These are phyloP conservation scores for Penicillium nucicola DNA, from an alignment of 495 filamentous ascomycete species.

Conservation along the genomic window DNA sequence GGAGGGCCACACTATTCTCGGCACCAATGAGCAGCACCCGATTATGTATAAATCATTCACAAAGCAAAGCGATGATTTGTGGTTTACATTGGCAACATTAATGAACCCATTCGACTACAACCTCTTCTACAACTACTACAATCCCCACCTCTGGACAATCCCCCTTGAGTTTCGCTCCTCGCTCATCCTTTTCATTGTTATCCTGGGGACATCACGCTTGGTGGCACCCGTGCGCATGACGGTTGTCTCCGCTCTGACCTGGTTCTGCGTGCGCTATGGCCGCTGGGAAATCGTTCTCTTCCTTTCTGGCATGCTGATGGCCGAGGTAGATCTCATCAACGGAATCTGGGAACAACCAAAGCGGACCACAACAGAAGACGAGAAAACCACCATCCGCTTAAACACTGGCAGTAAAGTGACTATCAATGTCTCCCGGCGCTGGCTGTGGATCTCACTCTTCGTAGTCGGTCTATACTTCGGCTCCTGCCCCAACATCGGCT, in stretches of 20 bases:
- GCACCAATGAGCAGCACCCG: constrained; percentile 47
- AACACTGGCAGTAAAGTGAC: constrained; percentile 25
- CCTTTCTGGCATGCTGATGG: constrained; percentile 56
- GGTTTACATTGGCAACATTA: constrained; percentile 44
- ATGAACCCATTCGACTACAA: constrained; percentile 55
- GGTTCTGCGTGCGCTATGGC: constrained; percentile 56
- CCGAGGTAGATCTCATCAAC: constrained; percentile 54
- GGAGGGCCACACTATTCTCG: constrained; percentile 41
- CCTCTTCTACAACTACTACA: constrained; percentile 55
- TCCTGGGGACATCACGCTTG: constrained; percentile 54
- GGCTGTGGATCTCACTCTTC: constrained; percentile 53
- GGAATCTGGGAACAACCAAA: constrained; percentile 36
- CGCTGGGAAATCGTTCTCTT: constrained; percentile 61
- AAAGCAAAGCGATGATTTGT: constrained; percentile 48
- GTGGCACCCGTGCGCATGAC: constrained; percentile 43
- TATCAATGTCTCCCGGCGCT: constrained; percentile 40
- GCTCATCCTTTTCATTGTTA: constrained; percentile 60
- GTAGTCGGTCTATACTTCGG: constrained; percentile 42
- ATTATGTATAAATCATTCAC: constrained; percentile 42
- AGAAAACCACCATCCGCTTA: constrained; percentile 22
- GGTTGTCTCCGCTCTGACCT: constrained; percentile 41
- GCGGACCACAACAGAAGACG: constrained; percentile 1
- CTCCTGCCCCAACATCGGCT: constrained; percentile 41
- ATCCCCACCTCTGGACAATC: constrained; percentile 72
- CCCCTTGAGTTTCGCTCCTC: constrained; percentile 66